Base-by-base conservation (phyloP, 805 yeast genomes). In the Candida coleopterorum region DNA sequence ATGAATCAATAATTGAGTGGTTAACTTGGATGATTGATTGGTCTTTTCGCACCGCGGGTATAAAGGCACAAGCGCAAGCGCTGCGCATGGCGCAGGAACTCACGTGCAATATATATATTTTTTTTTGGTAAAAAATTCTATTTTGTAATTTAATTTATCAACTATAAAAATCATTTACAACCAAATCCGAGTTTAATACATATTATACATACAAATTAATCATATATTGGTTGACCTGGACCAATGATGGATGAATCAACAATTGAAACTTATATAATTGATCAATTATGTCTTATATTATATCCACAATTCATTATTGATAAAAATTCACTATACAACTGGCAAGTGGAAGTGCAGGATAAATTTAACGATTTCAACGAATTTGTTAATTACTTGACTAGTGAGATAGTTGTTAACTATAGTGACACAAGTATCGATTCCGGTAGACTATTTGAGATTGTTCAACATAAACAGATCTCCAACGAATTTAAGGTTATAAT, bases 301-400 rank as follows among this genome's bases (percentile, higher is more conserved):
- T 42, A 60, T 18, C 47, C 56, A 12, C 45, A 47, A 24, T 51
- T 46, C 40, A 40, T 44, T 9, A 39, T 65, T 40, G 57, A 65
- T 38, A 43, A 37, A 21, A 56, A 52, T 7, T 41, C 55, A n/a
- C 48, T 66, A 7, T 27, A 34, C 26, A 56, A 59, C 39, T 66
- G 71, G 71, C 64, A 62, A 42, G 40, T 57, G 4, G 70, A 65
- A 24, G 43, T 64, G 25, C 32, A 46, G 5, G 66, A 62, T 30
- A 39, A 40, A 17, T 35, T 52, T 5, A 35, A 45, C 6, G 58
- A 58, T 38, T 41, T 37, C 2, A 38, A 45, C 8, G 35, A 39
- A 10, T 48, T 64, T 25, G 27, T 44, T 5, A 43, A 55, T 6
- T 44, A 53, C 4, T 41, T 60, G 11, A 54, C 52, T 15, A 57